Percentiles rank a stretch among this genome's conserved stretches.
Evolutionary conservation across 148 eudicot genomes (phyloP).

Genomic region (Drosera capensis): DNA sequence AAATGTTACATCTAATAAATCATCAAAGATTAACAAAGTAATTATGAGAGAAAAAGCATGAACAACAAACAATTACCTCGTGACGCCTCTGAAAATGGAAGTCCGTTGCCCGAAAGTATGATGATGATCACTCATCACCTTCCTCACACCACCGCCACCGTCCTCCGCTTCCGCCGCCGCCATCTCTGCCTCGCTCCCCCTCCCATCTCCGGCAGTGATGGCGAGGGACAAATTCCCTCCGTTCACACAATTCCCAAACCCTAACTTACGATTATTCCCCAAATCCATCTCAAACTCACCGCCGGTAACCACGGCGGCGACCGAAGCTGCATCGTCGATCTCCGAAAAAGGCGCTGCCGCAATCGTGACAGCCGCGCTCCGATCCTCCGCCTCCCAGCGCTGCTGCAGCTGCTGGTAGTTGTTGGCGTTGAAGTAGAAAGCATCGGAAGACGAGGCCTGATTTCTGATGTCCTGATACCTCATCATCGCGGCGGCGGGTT

Average conservation of each 20-base stretch:
- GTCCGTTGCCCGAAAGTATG: conserved; percentile 95
- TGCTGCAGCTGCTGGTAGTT: no score
- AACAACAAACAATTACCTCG: conserved; percentile 31
- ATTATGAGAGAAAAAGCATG: neutral
- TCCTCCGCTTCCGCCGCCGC: conserved; percentile 12
- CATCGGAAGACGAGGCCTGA: conserved; percentile 4
- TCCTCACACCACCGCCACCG: conserved; percentile 10
- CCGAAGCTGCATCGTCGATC: conserved; percentile 5
- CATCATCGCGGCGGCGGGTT: no score
- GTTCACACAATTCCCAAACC: conserved; percentile 1
- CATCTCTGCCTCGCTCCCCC: conserved; percentile 6
- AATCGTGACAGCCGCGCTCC: no score
- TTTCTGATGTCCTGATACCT: no score
- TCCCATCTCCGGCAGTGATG: conserved; percentile 16
- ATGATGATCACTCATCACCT: conserved; percentile 48
- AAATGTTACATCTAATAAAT: neutral
- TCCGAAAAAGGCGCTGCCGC: no score
- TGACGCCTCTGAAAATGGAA: conserved; percentile 93
- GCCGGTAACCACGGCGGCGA: conserved; percentile 8
- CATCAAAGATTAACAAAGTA: neutral
- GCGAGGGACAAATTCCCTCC: neutral
- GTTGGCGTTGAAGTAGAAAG: conserved; percentile 21
- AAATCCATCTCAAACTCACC: conserved; percentile 16
- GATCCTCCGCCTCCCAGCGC: no score
- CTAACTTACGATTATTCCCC: conserved; percentile 43